These are phyloP conservation scores for Tricharina praecox DNA, from an alignment of 495 filamentous ascomycete genomes.

Conservation along the genomic window DNA sequence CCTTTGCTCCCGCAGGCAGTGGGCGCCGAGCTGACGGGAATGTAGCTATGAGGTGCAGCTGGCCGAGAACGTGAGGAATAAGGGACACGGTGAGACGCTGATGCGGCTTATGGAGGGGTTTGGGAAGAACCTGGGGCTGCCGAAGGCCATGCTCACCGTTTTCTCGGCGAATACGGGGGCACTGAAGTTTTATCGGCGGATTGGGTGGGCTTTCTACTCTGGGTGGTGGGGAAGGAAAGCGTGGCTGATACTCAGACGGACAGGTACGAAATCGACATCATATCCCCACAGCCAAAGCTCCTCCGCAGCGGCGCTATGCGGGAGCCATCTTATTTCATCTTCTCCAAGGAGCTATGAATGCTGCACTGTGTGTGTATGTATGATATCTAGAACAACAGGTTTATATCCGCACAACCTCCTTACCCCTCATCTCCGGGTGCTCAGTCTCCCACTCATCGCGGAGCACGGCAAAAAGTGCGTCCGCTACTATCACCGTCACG, in stretches of 20 bases:
- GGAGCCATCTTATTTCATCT: constrained; percentile 15
- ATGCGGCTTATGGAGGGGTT: constrained; percentile 16
- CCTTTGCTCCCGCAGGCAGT: too few relatives aligned
- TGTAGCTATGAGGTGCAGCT: constrained; percentile 21
- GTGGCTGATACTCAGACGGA: neutral
- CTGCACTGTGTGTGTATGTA: too few relatives aligned
- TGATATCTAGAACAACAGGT: neutral
- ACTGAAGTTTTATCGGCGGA: constrained; percentile 14
- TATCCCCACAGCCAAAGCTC: constrained; percentile 12
- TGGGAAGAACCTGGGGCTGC: constrained; percentile 14
- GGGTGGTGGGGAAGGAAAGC: neutral
- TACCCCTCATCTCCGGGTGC: constrained; percentile 71
- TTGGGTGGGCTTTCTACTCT: constrained; percentile 10
- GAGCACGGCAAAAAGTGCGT: constrained; percentile 71
- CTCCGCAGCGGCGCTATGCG: constrained; percentile 14
- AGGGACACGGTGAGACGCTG: constrained; percentile 11
- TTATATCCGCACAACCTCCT: constrained; percentile 63
- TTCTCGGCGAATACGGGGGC: constrained; percentile 18
- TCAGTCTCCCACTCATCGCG: constrained; percentile 91
- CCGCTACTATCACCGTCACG: constrained; percentile 56
- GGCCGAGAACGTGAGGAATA: neutral
- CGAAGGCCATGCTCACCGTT: constrained; percentile 23
- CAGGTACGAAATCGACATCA: constrained; percentile 15
- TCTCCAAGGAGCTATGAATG: constrained; percentile 13
- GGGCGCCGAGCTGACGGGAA: too few relatives aligned